A percentile compares a stretch with the other conserved stretches of the same genome.
These are phyloP conservation scores for Thalassiosira ordinaria DNA, from an alignment of 352 stramenopile species.

Conservation along the genomic window DNA sequence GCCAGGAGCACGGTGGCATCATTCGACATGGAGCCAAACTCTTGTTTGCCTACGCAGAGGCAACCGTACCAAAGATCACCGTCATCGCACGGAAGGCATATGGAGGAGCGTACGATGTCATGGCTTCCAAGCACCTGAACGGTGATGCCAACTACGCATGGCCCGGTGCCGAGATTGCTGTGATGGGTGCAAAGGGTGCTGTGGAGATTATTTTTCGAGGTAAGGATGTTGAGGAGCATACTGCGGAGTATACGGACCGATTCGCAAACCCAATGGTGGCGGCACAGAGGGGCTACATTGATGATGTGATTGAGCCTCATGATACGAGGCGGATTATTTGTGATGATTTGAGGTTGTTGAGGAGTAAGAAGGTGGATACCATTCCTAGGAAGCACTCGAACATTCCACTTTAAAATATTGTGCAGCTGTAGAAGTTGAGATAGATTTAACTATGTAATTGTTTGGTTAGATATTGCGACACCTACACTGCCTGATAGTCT, in stretches of 20 bases:
- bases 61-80: slow-evolving; percentile 98
- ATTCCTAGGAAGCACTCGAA: slow-evolving; percentile 97
- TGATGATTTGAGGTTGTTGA: slow-evolving; percentile 94
- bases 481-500: too few species aligned
- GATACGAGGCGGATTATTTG: slow-evolving; percentile 93
- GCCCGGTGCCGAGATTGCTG: slow-evolving; percentile 88
- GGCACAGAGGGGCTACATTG: slow-evolving; percentile 96
- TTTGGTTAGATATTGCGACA: slow-evolving; percentile 8
- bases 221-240: slow-evolving; percentile 94
- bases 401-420: slow-evolving; percentile 94
- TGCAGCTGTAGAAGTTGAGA: too few species aligned
- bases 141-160: slow-evolving; percentile 97
- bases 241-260: slow-evolving; percentile 93
- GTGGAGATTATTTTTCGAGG: slow-evolving; percentile 98
- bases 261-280: slow-evolving; percentile 97
- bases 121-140: slow-evolving; percentile 97
- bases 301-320: slow-evolving; percentile 97
- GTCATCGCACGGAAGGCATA: slow-evolving; percentile 99
- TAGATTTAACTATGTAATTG: too few species aligned
- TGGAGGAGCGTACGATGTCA: slow-evolving; percentile 98
- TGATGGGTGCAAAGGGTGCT: slow-evolving; percentile 90
- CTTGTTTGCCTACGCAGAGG: slow-evolving; percentile 97
- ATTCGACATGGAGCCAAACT: slow-evolving; percentile 98
- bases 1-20: slow-evolving; percentile 93
- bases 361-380: slow-evolving; percentile 92